Base-by-base conservation (phyloP, 2,329 filamentous ascomycete species). In the Drechslerella coelobrocha region DNA sequence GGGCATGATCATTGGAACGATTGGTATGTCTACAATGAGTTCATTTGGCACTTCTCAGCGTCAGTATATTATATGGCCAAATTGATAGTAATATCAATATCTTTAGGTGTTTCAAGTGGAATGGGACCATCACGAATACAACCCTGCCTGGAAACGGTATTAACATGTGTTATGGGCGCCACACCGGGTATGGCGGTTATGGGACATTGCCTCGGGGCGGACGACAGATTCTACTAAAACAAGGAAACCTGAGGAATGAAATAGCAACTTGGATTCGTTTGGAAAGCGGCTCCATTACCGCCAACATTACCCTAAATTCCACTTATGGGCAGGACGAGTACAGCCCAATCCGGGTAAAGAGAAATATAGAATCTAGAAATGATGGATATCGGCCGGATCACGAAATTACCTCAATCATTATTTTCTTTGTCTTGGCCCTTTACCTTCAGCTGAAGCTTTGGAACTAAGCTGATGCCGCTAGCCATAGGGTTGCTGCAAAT, bases 1-100 rank as follows among this genome's bases (percentile, higher is more conserved):
- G 88, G 87, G 0, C 88, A 91, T 72, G 86, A 89, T 73, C 88
- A 90, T 68, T 84, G 84, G 0, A 80, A 85, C 68, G 82, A 83
- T 1, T 87, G 85, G 84, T 87, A 84, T 31, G 12, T 31, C 12
- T 6, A 31, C 6, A 73, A n/a, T n/a, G n/a, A n/a, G n/a, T 82
- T 79, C 61, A 81, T 79, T 65, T 84, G 82, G 82, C 75, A 79
- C 0, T 73, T 73, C 7, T 75, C 71, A 3, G 76, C 77, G 74
- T 74, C 74, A 77, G 83, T 79, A 77, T 81, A 78, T 79, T 79
- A 74, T 79, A 6, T 6, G 29, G 29, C 6, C 29, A 31, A 31
- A 6, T 31, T 12, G 29, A 6, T 31, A 12, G 12, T 31, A 31
- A 31, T 31, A 31, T 31, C 12, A 12, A 31, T 31, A 31, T 52